Evolutionary conservation across 2,329 filamentous ascomycete species (phyloP), one percentile per base, ranked within the genome.

Genomic region (Triangularia setosa): DNA sequence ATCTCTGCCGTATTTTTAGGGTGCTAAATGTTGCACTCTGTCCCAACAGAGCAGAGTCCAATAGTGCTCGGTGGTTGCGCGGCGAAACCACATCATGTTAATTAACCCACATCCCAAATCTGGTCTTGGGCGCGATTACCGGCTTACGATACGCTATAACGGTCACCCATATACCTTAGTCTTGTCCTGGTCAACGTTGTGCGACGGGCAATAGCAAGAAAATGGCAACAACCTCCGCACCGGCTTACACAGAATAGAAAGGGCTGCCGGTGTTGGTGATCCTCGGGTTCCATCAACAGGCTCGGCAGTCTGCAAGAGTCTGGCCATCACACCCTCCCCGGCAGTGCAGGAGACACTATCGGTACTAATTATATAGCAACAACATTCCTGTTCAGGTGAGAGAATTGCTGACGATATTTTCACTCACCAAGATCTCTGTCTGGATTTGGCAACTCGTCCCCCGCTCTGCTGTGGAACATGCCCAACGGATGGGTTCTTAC

Each of bases 1-100:
- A 62, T n/a, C 23, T 25, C 33, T 25, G 40, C 52, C 52, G 23
- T 62, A 62, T 62, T 62, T 62, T 62, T 62, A 62, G 61, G 23
- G 9, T 53, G 40, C 40, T 48, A 48, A 48, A 48, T 48, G 40
- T 48, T 14, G 40, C 40, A 9, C 40, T 48, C 7, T 21, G n/a
- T 48, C 40, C 40, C 40, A 48, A 48, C 53, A 21, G 8, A 21
- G 40, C 53, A 21, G 8, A 21, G 40, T 61, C 28, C 52, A 21
- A 30, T 53, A 23, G 23, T 30, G 2, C 6, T 55, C 52, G 14
- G 24, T 28, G 52, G 25, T 25, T 55, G 52, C 8, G 52, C 52
- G 23, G 52, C 52, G 52, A 27, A 55, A 55, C 21, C 23, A 55
- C 8, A 55, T 25, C 52, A 55, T 24, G 24, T 55, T 16, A 28